These are phyloP conservation scores for Chamaenerion angustifolium DNA, from an alignment of 345 rosid genomes.

Conservation along the genomic window DNA sequence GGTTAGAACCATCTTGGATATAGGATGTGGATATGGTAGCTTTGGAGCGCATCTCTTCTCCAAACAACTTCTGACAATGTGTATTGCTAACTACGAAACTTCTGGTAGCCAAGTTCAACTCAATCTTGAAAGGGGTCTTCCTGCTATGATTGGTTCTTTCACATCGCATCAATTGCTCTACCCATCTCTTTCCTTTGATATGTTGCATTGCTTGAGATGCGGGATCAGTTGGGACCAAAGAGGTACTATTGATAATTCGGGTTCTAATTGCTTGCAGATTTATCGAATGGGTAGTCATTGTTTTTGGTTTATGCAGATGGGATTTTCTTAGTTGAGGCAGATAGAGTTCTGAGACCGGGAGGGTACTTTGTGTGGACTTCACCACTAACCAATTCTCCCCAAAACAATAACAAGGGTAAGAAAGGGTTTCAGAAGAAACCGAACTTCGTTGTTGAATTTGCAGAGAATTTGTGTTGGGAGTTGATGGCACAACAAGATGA, in stretches of 20 bases:
- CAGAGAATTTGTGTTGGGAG: conserved; percentile 83
- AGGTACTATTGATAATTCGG: conserved; percentile 30
- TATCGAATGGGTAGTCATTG: too few species aligned
- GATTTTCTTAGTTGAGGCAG: conserved; percentile 60
- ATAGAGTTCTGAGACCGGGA: conserved; percentile 91
- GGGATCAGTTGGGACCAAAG: conserved; percentile 92
- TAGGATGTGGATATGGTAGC: conserved; percentile 99
- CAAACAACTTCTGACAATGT: conserved; percentile 74
- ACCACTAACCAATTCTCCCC: conserved; percentile 58
- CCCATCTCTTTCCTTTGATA: conserved; percentile 96
- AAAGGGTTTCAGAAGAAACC: conserved; percentile 38
- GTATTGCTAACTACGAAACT: conserved; percentile 87
- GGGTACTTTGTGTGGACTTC: conserved; percentile 99
- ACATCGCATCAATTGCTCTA: conserved; percentile 68
- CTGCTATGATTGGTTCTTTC: conserved; percentile 89
- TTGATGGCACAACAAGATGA: conserved; percentile 81
- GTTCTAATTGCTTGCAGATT: too few species aligned
- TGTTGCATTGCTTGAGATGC: conserved; percentile 93
- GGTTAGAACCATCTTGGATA: conserved; percentile 90
- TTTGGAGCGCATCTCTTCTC: conserved; percentile 93
- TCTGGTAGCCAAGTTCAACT: conserved; percentile 98
- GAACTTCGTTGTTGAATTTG: conserved; percentile 58
- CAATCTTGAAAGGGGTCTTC: conserved; percentile 96
- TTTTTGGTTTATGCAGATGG: conserved; percentile 40
- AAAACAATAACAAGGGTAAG: conserved; percentile 21